Evolutionary conservation across 352 stramenopile species (phyloP), one percentile per base, ranked within the genome.

Genomic region (Phytophthora constricta): DNA sequence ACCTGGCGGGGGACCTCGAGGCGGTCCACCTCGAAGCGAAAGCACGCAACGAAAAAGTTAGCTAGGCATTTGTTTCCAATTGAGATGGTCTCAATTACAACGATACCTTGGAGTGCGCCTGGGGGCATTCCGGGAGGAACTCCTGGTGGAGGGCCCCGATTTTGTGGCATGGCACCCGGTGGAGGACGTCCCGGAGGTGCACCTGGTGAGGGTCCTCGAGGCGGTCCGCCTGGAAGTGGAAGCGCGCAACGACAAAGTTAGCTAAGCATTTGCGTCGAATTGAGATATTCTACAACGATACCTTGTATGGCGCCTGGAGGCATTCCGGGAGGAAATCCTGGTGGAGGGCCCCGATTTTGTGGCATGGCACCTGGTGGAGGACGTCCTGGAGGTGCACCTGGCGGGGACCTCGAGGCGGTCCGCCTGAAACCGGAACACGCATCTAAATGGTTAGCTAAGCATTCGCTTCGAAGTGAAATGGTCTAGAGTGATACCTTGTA

Each of bases 321-420:
- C 28, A 57, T 57, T 52, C 11, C 37, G 9, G 64, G 80, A 52
- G 65, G 65, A 20, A 26, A 60, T 50, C 68, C 53, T 53, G 77
- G 80, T 34, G 67, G 70, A 67, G 65, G 71, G 13, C 80, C 82
- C 49, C 75, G 68, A 46, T 73, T 57, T n/a, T 71, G 70, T 43
- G 52, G 49, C 37, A 67, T 62, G 53, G 33, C 22, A 43, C 49
- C 31, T 20, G 60, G 60, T 9, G 51, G 60, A 3, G 53, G 53
- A 39, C 61, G 42, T 20, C 60, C 60, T 62, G 41, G 41, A 25
- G 55, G 45, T 10, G 28, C 48, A 33, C 55, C 47, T 16, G 65
- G 60, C 27, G 60, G 47, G 46, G 22, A 2, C 62, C 62, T 47
- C 52, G 28, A 20, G 49, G 23, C n/a, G 28, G 50, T n/a, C n/a